These are phyloP conservation scores for Trichoderma sp. DNA, from an alignment of 2,329 filamentous ascomycete species.

Conservation along the genomic window DNA sequence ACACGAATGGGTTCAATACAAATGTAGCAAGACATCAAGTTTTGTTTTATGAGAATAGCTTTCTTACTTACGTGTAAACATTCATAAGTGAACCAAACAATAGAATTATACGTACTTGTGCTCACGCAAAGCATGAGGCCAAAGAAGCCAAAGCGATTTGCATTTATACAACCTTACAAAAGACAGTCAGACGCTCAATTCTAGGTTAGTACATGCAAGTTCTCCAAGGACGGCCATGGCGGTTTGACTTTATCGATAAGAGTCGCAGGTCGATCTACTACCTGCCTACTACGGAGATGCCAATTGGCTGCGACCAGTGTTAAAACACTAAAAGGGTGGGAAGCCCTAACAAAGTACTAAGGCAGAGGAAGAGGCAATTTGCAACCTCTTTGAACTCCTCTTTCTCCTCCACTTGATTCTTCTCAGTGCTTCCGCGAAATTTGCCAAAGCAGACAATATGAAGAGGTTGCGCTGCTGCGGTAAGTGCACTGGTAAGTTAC, in stretches of 20 bases:
- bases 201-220: background rate
- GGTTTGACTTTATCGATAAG: background rate
- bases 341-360: background rate
- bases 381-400: background rate
- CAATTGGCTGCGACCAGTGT: background rate
- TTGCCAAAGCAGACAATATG: background rate
- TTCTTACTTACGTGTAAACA: background rate
- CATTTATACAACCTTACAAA: background rate
- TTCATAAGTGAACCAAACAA: too few species aligned
- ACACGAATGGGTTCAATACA: background rate
- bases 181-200: background rate
- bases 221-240: background rate
- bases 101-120: too few species aligned
- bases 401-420: background rate
- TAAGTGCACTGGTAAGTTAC: background rate
- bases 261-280: background rate
- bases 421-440: background rate
- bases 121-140: background rate
- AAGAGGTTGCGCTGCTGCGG: background rate
- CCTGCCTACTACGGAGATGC: background rate
- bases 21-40: background rate
- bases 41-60: background rate
- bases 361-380: background rate
- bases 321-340: background rate
- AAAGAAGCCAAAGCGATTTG: background rate